Conservation (phyloP, 1,139 yeast species). For the Yamadazyma siamensis region DNA sequence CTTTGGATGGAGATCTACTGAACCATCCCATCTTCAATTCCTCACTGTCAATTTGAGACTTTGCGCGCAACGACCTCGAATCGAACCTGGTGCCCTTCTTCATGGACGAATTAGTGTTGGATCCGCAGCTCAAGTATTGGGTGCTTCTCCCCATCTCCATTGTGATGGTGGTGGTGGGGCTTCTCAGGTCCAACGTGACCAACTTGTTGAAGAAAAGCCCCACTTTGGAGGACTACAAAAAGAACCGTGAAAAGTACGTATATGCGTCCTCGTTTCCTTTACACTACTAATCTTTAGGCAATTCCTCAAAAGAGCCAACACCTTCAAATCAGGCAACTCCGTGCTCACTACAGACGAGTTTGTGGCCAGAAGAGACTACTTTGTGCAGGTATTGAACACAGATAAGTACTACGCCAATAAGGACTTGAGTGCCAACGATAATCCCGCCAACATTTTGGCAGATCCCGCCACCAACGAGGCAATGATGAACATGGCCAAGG, state of each 20-base stretch:
- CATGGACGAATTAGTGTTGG: constrained; percentile 56
- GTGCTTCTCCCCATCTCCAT: constrained; percentile 84
- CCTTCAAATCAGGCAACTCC: constrained; percentile 47
- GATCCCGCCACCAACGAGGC: constrained; percentile 75
- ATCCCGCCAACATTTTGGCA: constrained; percentile 57
- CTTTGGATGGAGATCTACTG: constrained; percentile 23
- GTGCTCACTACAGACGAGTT: constrained; percentile 48
- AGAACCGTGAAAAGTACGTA: constrained; percentile 57
- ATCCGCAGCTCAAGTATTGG: constrained; percentile 85
- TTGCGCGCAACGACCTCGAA: too few relatives aligned
- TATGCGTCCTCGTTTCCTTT: neutral
- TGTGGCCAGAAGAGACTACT: constrained; percentile 41
- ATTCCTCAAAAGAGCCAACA: constrained; percentile 53
- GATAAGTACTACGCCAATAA: constrained; percentile 51
- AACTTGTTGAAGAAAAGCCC: constrained; percentile 56
- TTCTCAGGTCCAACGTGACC: constrained; percentile 70
- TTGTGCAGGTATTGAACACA: constrained; percentile 44
- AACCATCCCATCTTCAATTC: constrained; percentile 38
- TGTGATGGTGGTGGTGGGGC: constrained; percentile 89
- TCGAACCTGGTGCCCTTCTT: too few relatives aligned
- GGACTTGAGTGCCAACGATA: constrained; percentile 33
- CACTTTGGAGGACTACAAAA: constrained; percentile 49
- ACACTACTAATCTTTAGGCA: constrained; percentile 28
- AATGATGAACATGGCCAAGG: constrained; percentile 76
- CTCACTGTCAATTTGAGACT: too few relatives aligned